These are phyloP conservation scores for Lichtheimia corymbifera DNA, from an alignment of 371 early-diverging fungal species.

Conservation along the genomic window DNA sequence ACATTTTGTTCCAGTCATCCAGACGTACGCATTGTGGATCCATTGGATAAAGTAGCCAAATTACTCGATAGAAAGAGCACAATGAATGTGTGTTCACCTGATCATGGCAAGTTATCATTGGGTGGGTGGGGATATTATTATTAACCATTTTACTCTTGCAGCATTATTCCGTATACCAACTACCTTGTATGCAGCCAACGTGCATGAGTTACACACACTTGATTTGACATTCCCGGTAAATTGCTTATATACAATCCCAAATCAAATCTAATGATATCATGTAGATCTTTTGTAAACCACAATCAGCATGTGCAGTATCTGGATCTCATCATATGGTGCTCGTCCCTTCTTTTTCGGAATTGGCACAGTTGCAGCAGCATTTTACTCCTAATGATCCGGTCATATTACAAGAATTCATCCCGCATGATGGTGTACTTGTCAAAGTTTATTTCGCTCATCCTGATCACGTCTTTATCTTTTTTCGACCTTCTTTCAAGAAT, in stretches of 20 bases:
- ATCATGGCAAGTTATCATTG: too few relatives aligned
- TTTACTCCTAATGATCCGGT: slow-evolving; percentile 30
- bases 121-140: too few relatives aligned
- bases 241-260: background rate
- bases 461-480: slow-evolving; percentile 32
- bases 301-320: slow-evolving; percentile 43
- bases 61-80: slow-evolving; percentile 37
- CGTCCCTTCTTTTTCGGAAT: slow-evolving; percentile 28
- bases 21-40: slow-evolving; percentile 33
- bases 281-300: slow-evolving; percentile 46
- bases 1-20: slow-evolving; percentile 33
- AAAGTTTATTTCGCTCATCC: slow-evolving; percentile 49
- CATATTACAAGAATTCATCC: slow-evolving; percentile 50
- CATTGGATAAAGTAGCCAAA: slow-evolving; percentile 37
- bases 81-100: slow-evolving; percentile 14
- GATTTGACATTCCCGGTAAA: background rate
- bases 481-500: slow-evolving; percentile 49
- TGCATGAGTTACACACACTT: slow-evolving; percentile 17
- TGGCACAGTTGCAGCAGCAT: slow-evolving; percentile 14
- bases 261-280: background rate
- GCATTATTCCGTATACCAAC: slow-evolving; percentile 33
- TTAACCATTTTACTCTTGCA: background rate
- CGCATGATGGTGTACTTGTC: slow-evolving; percentile 49
- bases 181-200: slow-evolving; percentile 14
- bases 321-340: slow-evolving; percentile 51